Evolutionary conservation across 371 early-diverging fungal genomes (phyloP).

Genomic region (Lichtheimia ramosa): DNA sequence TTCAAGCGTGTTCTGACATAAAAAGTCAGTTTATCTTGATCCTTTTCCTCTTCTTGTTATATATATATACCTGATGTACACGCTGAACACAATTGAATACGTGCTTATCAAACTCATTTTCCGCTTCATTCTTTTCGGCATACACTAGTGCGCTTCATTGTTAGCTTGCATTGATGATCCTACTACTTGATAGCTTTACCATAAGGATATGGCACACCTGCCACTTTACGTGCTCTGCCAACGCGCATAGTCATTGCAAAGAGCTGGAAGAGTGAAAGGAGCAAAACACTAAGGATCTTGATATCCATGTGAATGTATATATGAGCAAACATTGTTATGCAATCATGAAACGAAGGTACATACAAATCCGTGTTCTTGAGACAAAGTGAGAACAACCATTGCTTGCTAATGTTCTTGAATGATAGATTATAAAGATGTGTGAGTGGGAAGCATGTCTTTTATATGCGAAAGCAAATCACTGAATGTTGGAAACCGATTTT

Average conservation of each 20-base stretch:
- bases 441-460: too few species aligned
- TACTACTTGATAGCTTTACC: constrained; percentile 19
- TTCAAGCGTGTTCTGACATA: constrained; percentile 25
- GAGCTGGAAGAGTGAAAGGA: constrained; percentile 35
- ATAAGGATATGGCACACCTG: constrained; percentile 61
- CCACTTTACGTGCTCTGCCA: constrained; percentile 54
- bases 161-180: not conserved
- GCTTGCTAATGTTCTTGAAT: not conserved
- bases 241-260: constrained; percentile 48
- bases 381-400: constrained; percentile 46
- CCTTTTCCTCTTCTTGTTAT: not conserved
- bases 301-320: not conserved
- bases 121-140: constrained; percentile 54
- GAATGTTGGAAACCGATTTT: too few species aligned
- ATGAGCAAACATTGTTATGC: not conserved
- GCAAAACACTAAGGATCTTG: constrained; percentile 38
- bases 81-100: constrained; percentile 68
- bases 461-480: too few species aligned
- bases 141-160: constrained; percentile 42
- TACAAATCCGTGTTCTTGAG: constrained; percentile 64
- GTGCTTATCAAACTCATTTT: constrained; percentile 49
- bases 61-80: constrained; percentile 60
- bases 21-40: not conserved
- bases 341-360: constrained; percentile 9
- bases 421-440: too few species aligned